Conservation (phyloP, 345 rosid genomes). For the Heritiera fomes region DNA sequence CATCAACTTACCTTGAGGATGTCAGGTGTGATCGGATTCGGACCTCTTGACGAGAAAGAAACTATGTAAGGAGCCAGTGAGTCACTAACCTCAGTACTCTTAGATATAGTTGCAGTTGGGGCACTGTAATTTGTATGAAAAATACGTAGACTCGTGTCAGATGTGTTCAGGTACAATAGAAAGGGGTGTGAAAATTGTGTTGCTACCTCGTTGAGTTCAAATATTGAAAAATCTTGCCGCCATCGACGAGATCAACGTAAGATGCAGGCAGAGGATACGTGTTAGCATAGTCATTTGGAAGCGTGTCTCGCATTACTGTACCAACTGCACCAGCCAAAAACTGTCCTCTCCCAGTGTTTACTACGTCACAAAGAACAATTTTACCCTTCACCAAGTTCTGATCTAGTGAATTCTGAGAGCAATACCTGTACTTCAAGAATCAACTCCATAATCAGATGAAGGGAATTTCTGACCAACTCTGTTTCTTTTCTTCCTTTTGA, state of each 20-base stretch:
- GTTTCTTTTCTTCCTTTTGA: too few species aligned
- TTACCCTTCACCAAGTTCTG: constrained; percentile 51
- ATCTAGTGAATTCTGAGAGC: constrained; percentile 32
- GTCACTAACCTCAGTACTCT: background rate
- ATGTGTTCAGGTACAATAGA: too few species aligned
- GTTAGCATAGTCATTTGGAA: background rate
- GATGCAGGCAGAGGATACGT: background rate
- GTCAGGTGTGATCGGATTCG: constrained; percentile 44
- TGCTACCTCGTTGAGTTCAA: background rate
- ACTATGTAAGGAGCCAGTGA: constrained; percentile 30
- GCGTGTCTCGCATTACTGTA: background rate
- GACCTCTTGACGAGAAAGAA: constrained; percentile 54
- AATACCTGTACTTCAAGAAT: constrained; percentile 47
- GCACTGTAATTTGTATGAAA: background rate
- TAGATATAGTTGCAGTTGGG: background rate
- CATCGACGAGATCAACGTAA: background rate
- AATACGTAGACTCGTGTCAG: background rate
- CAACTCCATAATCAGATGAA: background rate
- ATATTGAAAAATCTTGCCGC: background rate
- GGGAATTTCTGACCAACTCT: too few species aligned
- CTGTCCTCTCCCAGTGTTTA: background rate
- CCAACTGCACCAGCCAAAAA: background rate
- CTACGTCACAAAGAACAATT: constrained; percentile 45
- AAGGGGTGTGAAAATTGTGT: too few species aligned
- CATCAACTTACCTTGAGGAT: constrained; percentile 42